phyloP scores from a whole-genome alignment of 2,329 filamentous ascomycete species.

The Stachybotrys chartarum region DNA sequence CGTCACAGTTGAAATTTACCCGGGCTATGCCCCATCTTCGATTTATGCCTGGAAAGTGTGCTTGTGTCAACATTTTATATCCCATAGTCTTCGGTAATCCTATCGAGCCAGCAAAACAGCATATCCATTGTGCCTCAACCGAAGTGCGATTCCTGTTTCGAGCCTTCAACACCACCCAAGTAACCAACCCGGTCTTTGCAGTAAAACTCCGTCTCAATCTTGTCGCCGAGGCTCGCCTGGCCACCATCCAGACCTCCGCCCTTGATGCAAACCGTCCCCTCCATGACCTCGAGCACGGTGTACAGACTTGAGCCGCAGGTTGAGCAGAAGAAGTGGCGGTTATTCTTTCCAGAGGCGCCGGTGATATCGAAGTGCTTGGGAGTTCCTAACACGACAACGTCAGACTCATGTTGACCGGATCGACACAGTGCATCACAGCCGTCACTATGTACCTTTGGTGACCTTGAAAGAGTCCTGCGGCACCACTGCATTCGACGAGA shows the following conservation, averaged over 20 bases:
- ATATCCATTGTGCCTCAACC: constrained; percentile 5
- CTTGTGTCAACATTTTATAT: too few relatives aligned
- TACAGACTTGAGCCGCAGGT: constrained; percentile 44
- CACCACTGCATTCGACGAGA: constrained; percentile 46
- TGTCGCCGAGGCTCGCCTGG: constrained; percentile 31
- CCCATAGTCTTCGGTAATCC: too few relatives aligned
- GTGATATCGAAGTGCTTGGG: constrained; percentile 38
- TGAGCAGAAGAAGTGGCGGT: constrained; percentile 48
- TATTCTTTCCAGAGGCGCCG: constrained; percentile 44
- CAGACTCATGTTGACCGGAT: background rate
- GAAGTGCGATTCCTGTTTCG: constrained; percentile 35
- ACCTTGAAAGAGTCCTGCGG: constrained; percentile 37
- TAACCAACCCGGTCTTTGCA: constrained; percentile 40
- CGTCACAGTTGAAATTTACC: too few relatives aligned
- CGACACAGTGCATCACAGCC: background rate
- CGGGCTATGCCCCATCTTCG: too few relatives aligned
- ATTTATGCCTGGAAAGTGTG: too few relatives aligned
- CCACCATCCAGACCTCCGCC: constrained; percentile 43
- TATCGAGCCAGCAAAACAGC: background rate
- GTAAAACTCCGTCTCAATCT: constrained; percentile 45
- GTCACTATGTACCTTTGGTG: constrained; percentile 32
- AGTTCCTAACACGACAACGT: constrained; percentile 21
- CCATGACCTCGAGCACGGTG: constrained; percentile 46
- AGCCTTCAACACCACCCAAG: constrained; percentile 31
- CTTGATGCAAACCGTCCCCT: constrained; percentile 41